A percentile compares a stretch with the other conserved stretches of the same genome.
Evolutionary conservation across 306 rosid species (phyloP).

Genomic region (Mimosa pudica): DNA sequence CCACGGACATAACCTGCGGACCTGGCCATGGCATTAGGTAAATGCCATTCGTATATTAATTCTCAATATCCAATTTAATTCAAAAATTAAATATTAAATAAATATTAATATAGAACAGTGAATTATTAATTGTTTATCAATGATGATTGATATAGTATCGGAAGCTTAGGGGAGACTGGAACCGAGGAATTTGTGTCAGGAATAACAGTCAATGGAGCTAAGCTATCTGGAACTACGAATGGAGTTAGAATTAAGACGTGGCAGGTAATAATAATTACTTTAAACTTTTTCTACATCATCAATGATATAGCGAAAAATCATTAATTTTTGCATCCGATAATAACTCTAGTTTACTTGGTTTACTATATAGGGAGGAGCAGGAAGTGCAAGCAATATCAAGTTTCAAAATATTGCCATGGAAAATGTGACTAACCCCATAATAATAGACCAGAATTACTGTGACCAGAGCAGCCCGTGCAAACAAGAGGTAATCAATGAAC

Average conservation of each 20-base stretch:
- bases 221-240: constrained; percentile 54
- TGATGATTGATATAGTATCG: constrained; percentile 38
- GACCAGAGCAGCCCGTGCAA: constrained; percentile 36
- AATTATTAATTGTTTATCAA: not conserved
- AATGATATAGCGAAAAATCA: not conserved
- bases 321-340: not conserved
- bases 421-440: constrained; percentile 49
- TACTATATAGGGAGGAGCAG: constrained; percentile 54
- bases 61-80: not conserved
- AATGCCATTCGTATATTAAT: not conserved
- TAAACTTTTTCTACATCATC: not conserved
- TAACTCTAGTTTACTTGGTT: not conserved
- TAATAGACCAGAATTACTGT: constrained; percentile 60
- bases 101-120: too few species aligned
- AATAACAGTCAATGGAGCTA: constrained; percentile 51
- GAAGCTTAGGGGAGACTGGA: constrained; percentile 54
- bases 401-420: constrained; percentile 50
- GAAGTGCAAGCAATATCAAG: constrained; percentile 51
- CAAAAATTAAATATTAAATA: not conserved
- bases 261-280: constrained; percentile 35
- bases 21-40: constrained; percentile 75
- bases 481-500: constrained; percentile 39
- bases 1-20: constrained; percentile 51
- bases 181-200: constrained; percentile 46
- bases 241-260: constrained; percentile 68